phyloP scores from a whole-genome alignment of 2,329 filamentous ascomycete genomes.

The Penicillium sp. region DNA sequence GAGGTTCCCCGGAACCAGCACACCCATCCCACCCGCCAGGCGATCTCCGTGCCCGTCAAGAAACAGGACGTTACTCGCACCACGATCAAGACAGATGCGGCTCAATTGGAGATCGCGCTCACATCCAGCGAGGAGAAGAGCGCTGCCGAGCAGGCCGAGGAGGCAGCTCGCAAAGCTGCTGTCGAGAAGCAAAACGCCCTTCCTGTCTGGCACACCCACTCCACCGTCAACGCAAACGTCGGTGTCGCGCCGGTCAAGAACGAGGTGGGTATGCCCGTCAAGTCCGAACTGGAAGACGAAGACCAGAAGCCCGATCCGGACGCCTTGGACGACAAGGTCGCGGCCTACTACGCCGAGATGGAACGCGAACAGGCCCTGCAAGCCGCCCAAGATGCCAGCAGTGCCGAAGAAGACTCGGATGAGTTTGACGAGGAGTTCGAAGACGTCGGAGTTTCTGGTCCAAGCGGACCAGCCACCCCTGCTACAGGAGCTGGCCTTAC shows the following conservation, averaged over 20 bases:
- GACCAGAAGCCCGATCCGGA: constrained; percentile 44
- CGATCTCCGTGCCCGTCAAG: constrained; percentile 41
- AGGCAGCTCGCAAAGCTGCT: constrained; percentile 47
- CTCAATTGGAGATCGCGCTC: constrained; percentile 50
- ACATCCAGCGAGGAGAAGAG: constrained; percentile 50
- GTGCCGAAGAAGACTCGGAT: constrained; percentile 41
- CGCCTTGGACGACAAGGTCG: constrained; percentile 47
- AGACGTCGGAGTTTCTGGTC: constrained; percentile 42
- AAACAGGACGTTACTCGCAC: constrained; percentile 42
- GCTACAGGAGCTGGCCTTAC: constrained; percentile 28
- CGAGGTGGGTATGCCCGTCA: constrained; percentile 34
- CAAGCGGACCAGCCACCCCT: constrained; percentile 37
- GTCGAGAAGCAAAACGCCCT: constrained; percentile 53
- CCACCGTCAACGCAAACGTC: constrained; percentile 42
- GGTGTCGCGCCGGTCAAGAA: constrained; percentile 29
- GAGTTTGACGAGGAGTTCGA: constrained; percentile 46
- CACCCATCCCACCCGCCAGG: constrained; percentile 42
- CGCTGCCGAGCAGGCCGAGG: constrained; percentile 49
- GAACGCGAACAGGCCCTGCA: constrained; percentile 44
- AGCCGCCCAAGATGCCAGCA: constrained; percentile 42
- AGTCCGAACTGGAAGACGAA: constrained; percentile 43
- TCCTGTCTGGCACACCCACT: constrained; percentile 54
- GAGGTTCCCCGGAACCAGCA: constrained; percentile 45
- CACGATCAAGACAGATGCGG: constrained; percentile 43
- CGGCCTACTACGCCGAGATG: constrained; percentile 49